These are phyloP conservation scores for Neurospora sp. DNA, from an alignment of 495 filamentous ascomycete species.

Conservation along the genomic window DNA sequence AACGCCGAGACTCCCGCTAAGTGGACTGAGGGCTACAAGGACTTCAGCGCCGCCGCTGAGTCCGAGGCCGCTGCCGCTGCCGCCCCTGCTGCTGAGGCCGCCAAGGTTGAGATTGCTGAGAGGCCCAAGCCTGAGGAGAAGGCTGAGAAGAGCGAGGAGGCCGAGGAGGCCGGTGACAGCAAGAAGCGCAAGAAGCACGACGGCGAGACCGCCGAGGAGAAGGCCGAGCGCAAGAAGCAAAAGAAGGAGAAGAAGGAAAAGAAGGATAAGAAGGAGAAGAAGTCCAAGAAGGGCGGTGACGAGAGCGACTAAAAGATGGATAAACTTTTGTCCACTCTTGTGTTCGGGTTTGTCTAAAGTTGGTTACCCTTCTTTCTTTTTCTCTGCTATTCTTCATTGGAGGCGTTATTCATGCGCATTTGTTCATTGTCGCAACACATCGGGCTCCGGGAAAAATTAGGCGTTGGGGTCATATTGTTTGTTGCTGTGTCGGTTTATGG, in stretches of 20 bases:
- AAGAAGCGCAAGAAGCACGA: constrained; percentile 83
- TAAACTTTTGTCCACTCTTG: not conserved
- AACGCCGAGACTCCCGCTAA: constrained; percentile 87
- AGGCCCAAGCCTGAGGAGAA: constrained; percentile 28
- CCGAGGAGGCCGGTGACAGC: constrained; percentile 23
- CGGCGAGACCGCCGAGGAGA: constrained; percentile 66
- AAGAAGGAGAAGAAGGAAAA: constrained; percentile 65
- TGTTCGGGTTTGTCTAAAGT: not conserved
- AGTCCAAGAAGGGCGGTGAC: constrained; percentile 46
- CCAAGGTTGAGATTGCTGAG: constrained; percentile 10
- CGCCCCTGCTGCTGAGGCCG: constrained; percentile 18
- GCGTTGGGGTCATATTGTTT: not conserved
- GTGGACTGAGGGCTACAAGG: constrained; percentile 84
- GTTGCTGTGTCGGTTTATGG: not conserved
- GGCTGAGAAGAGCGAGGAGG: constrained; percentile 24
- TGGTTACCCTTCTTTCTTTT: not conserved
- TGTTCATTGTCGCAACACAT: not conserved
- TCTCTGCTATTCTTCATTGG: not conserved
- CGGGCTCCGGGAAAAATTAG: not conserved
- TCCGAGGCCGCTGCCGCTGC: constrained; percentile 26
- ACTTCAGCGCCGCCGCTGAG: constrained; percentile 51
- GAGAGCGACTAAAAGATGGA: constrained; percentile 23
- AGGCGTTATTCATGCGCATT: not conserved
- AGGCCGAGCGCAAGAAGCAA: constrained; percentile 62
- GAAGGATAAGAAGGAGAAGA: constrained; percentile 44